phyloP scores from a whole-genome alignment of 73 alveolate genomes.

The Paramecium biaurelia region DNA sequence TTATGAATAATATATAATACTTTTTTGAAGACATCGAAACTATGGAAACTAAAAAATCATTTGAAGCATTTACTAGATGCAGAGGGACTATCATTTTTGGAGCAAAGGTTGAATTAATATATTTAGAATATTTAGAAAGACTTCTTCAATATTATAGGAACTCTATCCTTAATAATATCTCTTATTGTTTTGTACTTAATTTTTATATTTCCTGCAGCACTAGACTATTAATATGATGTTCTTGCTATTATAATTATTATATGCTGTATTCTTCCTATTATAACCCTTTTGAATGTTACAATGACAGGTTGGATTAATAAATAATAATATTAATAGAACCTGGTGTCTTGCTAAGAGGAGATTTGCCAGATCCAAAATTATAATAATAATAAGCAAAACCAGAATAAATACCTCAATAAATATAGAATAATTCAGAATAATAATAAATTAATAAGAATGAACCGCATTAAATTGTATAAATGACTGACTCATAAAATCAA shows the following conservation, averaged over 20 bases:
- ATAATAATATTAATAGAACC: not conserved
- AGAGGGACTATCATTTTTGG: not conserved
- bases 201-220: slow-evolving; percentile 21
- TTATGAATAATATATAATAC: not conserved
- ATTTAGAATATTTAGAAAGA: not conserved
- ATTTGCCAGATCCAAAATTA: not conserved
- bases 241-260: not conserved
- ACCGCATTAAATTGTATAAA: not conserved
- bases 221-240: not conserved
- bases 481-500: not conserved
- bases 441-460: not conserved
- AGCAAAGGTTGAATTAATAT: not conserved
- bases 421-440: not conserved
- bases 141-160: not conserved
- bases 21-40: not conserved
- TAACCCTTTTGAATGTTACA: slow-evolving; percentile 16
- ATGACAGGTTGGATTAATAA: slow-evolving; percentile 35
- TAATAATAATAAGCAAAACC: not conserved
- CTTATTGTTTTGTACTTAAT: not conserved
- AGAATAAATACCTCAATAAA: not conserved
- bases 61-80: not conserved
- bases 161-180: not conserved
- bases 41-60: not conserved
- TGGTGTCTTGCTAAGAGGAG: slow-evolving; percentile 23
- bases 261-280: not conserved